These are phyloP conservation scores for Podosphaera aphanis DNA, from an alignment of 2,329 filamentous ascomycete genomes.

Conservation along the genomic window DNA sequence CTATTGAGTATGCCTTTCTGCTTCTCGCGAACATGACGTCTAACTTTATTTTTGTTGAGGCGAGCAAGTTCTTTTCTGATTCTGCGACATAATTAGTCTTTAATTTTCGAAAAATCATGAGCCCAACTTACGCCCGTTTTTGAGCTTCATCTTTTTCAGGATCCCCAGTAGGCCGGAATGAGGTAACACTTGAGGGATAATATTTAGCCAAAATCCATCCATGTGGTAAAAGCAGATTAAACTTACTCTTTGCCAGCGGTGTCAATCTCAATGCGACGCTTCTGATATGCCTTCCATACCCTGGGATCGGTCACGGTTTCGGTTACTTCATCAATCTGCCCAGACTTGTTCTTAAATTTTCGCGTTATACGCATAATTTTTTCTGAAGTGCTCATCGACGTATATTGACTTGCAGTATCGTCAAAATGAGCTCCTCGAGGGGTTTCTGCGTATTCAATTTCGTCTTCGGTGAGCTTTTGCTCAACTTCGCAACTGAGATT, in stretches of 20 bases:
- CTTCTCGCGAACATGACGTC: slow-evolving; percentile 72
- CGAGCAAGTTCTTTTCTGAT: slow-evolving; percentile 56
- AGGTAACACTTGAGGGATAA: slow-evolving; percentile 25
- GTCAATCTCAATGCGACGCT: slow-evolving; percentile 30
- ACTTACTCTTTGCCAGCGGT: slow-evolving; percentile 20
- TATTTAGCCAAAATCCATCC: slow-evolving; percentile 5
- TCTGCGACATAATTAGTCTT: slow-evolving; percentile 18
- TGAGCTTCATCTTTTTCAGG: slow-evolving; percentile 32
- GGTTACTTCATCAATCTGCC: slow-evolving; percentile 34
- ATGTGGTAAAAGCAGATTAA: neutral
- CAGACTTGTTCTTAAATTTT: slow-evolving; percentile 35
- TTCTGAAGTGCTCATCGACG: slow-evolving; percentile 38
- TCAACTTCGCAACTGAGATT: slow-evolving; percentile 52
- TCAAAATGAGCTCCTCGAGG: slow-evolving; percentile 47
- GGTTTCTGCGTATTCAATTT: slow-evolving; percentile 37
- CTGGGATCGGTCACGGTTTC: slow-evolving; percentile 53
- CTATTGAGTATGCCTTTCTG: slow-evolving; percentile 38
- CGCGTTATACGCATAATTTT: slow-evolving; percentile 57
- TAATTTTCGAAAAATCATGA: neutral
- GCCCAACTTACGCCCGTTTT: slow-evolving; percentile 1
- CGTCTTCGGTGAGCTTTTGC: slow-evolving; percentile 25
- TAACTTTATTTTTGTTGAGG: slow-evolving; percentile 75
- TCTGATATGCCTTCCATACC: slow-evolving; percentile 75
- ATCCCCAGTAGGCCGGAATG: slow-evolving; percentile 41
- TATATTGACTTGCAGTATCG: slow-evolving; percentile 58